Evolutionary conservation across 1,139 yeast species (phyloP), one percentile per base, ranked within the genome.

Genomic region (Taphrina sp.): DNA sequence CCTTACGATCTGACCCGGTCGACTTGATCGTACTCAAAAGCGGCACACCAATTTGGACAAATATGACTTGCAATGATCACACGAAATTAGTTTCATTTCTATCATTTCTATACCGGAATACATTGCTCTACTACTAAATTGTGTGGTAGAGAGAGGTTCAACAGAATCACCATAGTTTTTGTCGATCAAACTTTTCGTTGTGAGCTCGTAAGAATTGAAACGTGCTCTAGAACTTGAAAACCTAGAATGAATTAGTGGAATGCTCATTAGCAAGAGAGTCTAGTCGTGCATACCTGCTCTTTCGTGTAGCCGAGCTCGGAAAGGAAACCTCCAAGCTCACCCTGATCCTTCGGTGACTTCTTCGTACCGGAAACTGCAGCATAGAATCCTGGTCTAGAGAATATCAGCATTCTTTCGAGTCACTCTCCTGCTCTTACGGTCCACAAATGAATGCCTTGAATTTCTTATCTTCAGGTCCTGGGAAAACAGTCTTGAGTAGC

Each of bases 261-360:
- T 12, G 17, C 5, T 5, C 17, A 14, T 41, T 14, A 17, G 24
- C 7, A 41, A 5, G n/a, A n/a, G 5, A 4, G 17, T 8, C 4
- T 8, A 12, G 20, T 4, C 24, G 19, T 20, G 29, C 45, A 7
- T 20, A 92, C 97, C 67, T 87, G 82, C 60, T 85, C 90, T 75
- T 86, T 84, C 71, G 80, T 73, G 80, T 79, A 90, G 58, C 96
- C 96, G 65, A 94, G 79, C 41, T 92, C 96, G 66, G 81, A 81
- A 69, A 94, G 81, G 56, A 81, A 79, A 67, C 99, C 99, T 36
- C 82, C 75, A 59, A 94, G 79, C 73, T 87, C 96, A 72, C 98
- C 98, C 76, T 92, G 98, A 69, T 90, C 97, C 58, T 83, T 68
- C 65, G 96, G 95, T 55, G 95, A 82, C 45, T 73, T 77, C 79